phyloP scores from a whole-genome alignment of 2,329 filamentous ascomycete species.

The Nigrospora oryzae region DNA sequence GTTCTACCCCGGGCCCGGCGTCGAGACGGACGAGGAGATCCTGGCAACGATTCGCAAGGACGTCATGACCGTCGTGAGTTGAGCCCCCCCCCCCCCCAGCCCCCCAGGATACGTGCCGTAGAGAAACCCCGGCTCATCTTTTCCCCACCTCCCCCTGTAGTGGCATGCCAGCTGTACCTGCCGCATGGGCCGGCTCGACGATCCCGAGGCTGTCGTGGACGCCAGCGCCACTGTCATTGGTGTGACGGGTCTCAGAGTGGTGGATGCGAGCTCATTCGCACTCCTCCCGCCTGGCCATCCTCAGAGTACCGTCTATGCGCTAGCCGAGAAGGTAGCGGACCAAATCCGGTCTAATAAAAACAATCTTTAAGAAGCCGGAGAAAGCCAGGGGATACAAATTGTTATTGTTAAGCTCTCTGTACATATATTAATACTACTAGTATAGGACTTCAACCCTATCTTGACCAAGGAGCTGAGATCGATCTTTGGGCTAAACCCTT shows the following conservation, averaged over 20 bases:
- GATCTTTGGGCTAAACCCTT: too few relatives aligned
- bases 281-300: conserved; percentile 5
- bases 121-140: too few relatives aligned
- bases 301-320: conserved; percentile 4
- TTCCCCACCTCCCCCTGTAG: too few relatives aligned
- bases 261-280: conserved; percentile 6
- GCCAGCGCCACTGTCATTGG: conserved; percentile 6
- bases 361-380: too few relatives aligned
- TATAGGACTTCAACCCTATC: too few relatives aligned
- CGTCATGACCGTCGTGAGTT: conserved; percentile 4
- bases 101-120: too few relatives aligned
- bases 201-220: conserved; percentile 10
- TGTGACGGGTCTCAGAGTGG: conserved; percentile 6
- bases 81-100: background rate
- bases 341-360: too few relatives aligned
- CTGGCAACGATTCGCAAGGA: conserved; percentile 3
- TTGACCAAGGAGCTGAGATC: too few relatives aligned
- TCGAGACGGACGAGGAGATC: conserved; percentile 5
- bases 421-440: too few relatives aligned
- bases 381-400: too few relatives aligned
- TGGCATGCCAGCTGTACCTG: conserved; percentile 10
- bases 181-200: conserved; percentile 6
- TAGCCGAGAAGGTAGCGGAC: conserved; percentile 5
- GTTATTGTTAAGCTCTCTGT: too few relatives aligned
- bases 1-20: conserved; percentile 4